These are phyloP conservation scores for Yamadazyma atmosphaerica DNA, from an alignment of 1,139 yeast genomes.

Conservation along the genomic window DNA sequence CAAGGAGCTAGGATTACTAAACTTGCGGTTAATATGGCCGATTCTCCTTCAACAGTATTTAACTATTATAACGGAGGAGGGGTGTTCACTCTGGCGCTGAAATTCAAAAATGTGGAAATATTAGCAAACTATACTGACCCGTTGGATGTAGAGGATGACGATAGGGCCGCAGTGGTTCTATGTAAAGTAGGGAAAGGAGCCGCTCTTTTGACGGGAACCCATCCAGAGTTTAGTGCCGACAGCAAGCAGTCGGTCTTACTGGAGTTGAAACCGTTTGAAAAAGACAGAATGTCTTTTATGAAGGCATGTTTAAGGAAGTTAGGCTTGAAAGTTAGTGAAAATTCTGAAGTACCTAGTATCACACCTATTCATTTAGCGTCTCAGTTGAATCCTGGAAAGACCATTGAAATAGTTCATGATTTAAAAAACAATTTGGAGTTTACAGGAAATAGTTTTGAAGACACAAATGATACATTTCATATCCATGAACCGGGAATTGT, in stretches of 20 bases:
- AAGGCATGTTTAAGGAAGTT: slow-evolving; percentile 54
- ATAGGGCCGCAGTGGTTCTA: slow-evolving; percentile 72
- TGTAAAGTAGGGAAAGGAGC: slow-evolving; percentile 73
- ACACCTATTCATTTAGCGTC: slow-evolving; percentile 62
- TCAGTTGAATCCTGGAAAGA: slow-evolving; percentile 20
- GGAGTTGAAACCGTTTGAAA: slow-evolving; percentile 23
- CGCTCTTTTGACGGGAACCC: slow-evolving; percentile 81
- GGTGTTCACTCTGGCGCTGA: slow-evolving; percentile 72
- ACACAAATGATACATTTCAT: slow-evolving; percentile 54
- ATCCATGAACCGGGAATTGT: slow-evolving; percentile 32
- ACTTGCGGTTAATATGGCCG: slow-evolving; percentile 36
- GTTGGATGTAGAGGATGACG: slow-evolving; percentile 38
- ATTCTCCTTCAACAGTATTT: slow-evolving; percentile 23
- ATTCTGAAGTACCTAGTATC: slow-evolving; percentile 57
- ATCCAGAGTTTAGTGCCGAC: slow-evolving; percentile 79
- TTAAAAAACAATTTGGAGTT: slow-evolving; percentile 44
- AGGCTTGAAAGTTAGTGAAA: slow-evolving; percentile 66
- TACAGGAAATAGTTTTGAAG: slow-evolving; percentile 44
- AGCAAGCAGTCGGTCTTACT: slow-evolving; percentile 18
- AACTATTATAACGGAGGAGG: slow-evolving; percentile 88
- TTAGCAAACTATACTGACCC: slow-evolving; percentile 61
- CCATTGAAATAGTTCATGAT: slow-evolving; percentile 25
- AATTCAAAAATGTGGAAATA: slow-evolving; percentile 59
- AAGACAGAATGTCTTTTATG: slow-evolving; percentile 61
- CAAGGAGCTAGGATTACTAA: slow-evolving; percentile 67